Evolutionary conservation across 2,329 filamentous ascomycete species (phyloP).

Genomic region (Coniochaeta sp.): DNA sequence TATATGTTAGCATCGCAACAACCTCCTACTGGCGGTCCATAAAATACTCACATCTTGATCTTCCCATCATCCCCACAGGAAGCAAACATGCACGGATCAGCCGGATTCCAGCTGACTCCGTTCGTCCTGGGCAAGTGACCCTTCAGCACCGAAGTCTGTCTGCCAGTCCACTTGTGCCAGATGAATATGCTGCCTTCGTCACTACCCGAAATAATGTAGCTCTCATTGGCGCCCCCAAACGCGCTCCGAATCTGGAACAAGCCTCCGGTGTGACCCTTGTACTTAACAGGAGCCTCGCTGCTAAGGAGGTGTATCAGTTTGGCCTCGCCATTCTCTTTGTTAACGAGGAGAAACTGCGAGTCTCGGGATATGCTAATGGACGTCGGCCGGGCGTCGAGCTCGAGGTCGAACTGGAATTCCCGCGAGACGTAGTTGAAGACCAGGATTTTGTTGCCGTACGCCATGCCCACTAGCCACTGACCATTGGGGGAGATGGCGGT

Average conservation of each 20-base stretch:
- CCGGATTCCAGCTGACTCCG: constrained; percentile 82
- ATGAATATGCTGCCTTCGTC: constrained; percentile 76
- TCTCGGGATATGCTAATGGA: constrained; percentile 78
- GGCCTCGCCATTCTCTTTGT: constrained; percentile 70
- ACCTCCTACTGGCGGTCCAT: too few species aligned
- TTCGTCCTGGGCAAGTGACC: constrained; percentile 78
- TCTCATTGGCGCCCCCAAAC: constrained; percentile 87
- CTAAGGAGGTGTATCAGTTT: constrained; percentile 72
- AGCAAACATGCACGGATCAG: constrained; percentile 75
- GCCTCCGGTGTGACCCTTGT: constrained; percentile 67
- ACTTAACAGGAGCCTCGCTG: constrained; percentile 65
- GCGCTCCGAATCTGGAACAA: constrained; percentile 72
- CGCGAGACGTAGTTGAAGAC: constrained; percentile 76
- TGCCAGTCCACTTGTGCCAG: constrained; percentile 82
- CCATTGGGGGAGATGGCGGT: constrained; percentile 78
- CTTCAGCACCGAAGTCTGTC: constrained; percentile 65
- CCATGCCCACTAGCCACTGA: constrained; percentile 70
- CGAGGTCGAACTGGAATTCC: constrained; percentile 68
- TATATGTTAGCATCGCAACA: constrained; percentile 10
- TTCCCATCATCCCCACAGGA: constrained; percentile 83
- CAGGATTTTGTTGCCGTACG: constrained; percentile 62
- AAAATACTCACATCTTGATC: constrained; percentile 71
- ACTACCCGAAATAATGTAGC: constrained; percentile 85
- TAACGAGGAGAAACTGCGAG: constrained; percentile 75
- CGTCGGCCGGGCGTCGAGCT: constrained; percentile 62